Percentiles rank a stretch among this genome's conserved stretches.
These are phyloP conservation scores for Trichoderma guizhouense DNA, from an alignment of 2,329 filamentous ascomycete genomes.

Conservation along the genomic window DNA sequence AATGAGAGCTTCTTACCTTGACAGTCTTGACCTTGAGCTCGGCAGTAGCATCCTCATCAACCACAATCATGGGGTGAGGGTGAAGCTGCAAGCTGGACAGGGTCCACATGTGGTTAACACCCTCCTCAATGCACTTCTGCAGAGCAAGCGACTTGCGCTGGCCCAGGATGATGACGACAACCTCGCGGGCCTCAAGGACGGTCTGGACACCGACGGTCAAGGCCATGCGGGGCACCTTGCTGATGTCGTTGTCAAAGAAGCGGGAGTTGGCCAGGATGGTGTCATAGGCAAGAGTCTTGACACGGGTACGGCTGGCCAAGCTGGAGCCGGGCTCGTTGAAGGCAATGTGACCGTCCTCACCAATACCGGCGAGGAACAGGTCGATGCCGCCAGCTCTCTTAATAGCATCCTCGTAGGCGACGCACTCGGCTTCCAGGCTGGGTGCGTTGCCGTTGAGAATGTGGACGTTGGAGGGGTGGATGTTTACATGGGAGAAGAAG, in stretches of 20 bases:
- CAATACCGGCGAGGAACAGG: conserved; percentile 80
- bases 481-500: conserved; percentile 83
- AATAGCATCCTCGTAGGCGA: conserved; percentile 76
- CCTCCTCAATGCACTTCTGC: conserved; percentile 76
- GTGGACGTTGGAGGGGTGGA: conserved; percentile 77
- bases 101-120: conserved; percentile 89
- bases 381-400: conserved; percentile 73
- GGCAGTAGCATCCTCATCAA: conserved; percentile 74
- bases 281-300: conserved; percentile 84
- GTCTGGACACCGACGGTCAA: conserved; percentile 83
- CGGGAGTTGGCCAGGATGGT: conserved; percentile 82
- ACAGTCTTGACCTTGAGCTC: conserved; percentile 73
- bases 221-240: conserved; percentile 74
- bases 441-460: conserved; percentile 78
- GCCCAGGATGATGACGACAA: conserved; percentile 78
- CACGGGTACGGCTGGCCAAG: conserved; percentile 71
- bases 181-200: conserved; percentile 75
- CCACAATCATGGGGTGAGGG: conserved; percentile 76
- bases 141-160: conserved; percentile 77
- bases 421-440: conserved; percentile 72
- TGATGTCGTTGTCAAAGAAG: conserved; percentile 74
- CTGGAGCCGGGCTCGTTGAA: conserved; percentile 88
- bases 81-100: conserved; percentile 78
- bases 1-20: conserved; percentile 41
- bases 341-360: conserved; percentile 82